These are phyloP conservation scores for Pseudogymnoascus sp. DNA, from an alignment of 2,329 filamentous ascomycete genomes.

Conservation along the genomic window DNA sequence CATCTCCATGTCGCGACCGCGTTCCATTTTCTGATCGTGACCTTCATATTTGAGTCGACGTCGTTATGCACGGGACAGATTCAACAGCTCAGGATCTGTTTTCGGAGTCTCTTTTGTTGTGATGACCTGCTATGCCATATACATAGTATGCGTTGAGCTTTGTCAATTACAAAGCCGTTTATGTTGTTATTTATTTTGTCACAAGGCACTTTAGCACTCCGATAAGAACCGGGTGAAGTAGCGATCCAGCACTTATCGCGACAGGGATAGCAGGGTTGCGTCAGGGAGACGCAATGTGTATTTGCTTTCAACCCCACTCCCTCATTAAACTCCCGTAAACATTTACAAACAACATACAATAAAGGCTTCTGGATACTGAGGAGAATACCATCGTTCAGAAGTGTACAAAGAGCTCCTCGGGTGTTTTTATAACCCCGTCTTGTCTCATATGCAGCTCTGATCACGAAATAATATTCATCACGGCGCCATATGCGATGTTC, in stretches of 20 bases:
- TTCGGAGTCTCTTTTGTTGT: background rate
- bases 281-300: slow-evolving; percentile 2
- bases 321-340: slow-evolving; percentile 11
- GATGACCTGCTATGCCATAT: background rate
- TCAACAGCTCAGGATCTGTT: background rate
- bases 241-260: slow-evolving; percentile 5
- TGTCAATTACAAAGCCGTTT: background rate
- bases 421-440: slow-evolving; percentile 3
- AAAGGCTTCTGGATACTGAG: background rate
- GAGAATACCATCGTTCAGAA: background rate
- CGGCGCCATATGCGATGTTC: background rate
- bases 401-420: background rate
- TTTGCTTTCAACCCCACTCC: slow-evolving; percentile 9
- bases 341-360: background rate
- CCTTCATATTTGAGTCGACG: slow-evolving; percentile 61
- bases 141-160: background rate
- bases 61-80: too few relatives aligned
- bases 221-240: background rate
- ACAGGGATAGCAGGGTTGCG: slow-evolving; percentile 6
- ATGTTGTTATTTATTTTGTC: background rate
- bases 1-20: slow-evolving; percentile 95
- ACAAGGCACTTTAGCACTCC: background rate
- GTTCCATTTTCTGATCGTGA: slow-evolving; percentile 88
- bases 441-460: slow-evolving; percentile 1
- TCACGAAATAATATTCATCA: background rate